Evolutionary conservation across 768 basidiomycete genomes (phyloP).

Genomic region (Leucogyrophana mollusca): DNA sequence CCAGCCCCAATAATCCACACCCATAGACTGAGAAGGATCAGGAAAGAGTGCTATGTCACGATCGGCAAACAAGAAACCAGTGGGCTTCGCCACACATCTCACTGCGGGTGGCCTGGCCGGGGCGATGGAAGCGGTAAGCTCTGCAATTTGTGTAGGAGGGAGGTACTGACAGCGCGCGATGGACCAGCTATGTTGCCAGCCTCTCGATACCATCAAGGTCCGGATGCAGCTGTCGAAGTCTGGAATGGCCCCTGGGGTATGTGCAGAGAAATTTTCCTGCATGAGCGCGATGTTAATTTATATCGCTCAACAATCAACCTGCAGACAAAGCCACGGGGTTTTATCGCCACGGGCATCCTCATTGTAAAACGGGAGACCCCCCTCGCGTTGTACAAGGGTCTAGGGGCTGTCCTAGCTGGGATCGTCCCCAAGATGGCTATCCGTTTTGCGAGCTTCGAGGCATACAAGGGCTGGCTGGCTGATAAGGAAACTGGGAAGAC

Average conservation of each 20-base stretch:
- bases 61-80: slow-evolving; percentile 65
- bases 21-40: slow-evolving; percentile 7
- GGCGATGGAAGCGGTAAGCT: slow-evolving; percentile 83
- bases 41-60: slow-evolving; percentile 43
- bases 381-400: slow-evolving; percentile 94
- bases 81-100: slow-evolving; percentile 86
- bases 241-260: slow-evolving; percentile 75
- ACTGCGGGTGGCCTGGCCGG: slow-evolving; percentile 95
- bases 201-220: slow-evolving; percentile 98
- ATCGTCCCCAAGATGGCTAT: slow-evolving; percentile 99
- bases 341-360: slow-evolving; percentile 85
- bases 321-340: slow-evolving; percentile 89
- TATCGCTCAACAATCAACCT: background rate
- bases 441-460: slow-evolving; percentile 96
- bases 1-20: background rate
- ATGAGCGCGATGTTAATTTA: background rate
- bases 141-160: background rate
- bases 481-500: slow-evolving; percentile 79
- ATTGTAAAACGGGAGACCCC: slow-evolving; percentile 92
- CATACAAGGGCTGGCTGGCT: slow-evolving; percentile 83
- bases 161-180: background rate
- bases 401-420: slow-evolving; percentile 93
- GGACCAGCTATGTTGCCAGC: slow-evolving; percentile 75
- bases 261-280: slow-evolving; percentile 28
- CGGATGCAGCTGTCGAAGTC: slow-evolving; percentile 98